Percentiles rank a stretch among this genome's conserved stretches.
Conservation (phyloP, 352 stramenopile genomes). For the Phytophthora litchii region DNA sequence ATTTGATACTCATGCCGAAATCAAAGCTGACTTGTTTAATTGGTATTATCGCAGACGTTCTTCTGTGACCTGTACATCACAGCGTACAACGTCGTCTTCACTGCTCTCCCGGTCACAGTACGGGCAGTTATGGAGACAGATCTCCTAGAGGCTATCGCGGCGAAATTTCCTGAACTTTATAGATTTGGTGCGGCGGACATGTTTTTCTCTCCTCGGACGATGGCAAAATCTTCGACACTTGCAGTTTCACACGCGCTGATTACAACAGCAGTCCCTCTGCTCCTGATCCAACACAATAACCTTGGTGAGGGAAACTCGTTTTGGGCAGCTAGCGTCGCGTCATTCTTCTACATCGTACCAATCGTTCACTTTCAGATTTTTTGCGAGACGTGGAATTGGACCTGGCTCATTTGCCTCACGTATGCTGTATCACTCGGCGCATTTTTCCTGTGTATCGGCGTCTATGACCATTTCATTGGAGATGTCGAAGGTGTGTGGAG, state of each 20-base stretch:
- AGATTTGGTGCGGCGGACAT: slow-evolving; percentile 59
- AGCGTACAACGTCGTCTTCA: slow-evolving; percentile 96
- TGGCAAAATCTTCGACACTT: slow-evolving; percentile 44
- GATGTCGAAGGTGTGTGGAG: slow-evolving; percentile 57
- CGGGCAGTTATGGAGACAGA: slow-evolving; percentile 82
- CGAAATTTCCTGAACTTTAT: slow-evolving; percentile 80
- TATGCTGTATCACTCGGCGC: slow-evolving; percentile 60
- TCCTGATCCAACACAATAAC: slow-evolving; percentile 51
- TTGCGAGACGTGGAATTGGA: slow-evolving; percentile 85
- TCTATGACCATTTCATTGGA: slow-evolving; percentile 62
- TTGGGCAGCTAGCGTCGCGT: slow-evolving; percentile 90
- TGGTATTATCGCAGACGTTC: slow-evolving; percentile 53
- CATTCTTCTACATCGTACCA: slow-evolving; percentile 94
- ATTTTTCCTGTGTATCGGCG: slow-evolving; percentile 52
- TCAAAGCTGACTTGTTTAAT: neutral
- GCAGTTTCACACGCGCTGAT: slow-evolving; percentile 68
- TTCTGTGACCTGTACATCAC: slow-evolving; percentile 87
- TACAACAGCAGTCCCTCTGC: slow-evolving; percentile 60
- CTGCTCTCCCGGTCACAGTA: slow-evolving; percentile 87
- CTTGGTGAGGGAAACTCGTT: slow-evolving; percentile 65
- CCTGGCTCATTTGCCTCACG: slow-evolving; percentile 39
- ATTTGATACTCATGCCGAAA: neutral
- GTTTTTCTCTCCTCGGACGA: slow-evolving; percentile 64
- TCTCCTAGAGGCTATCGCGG: slow-evolving; percentile 63
- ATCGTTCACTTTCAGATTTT: slow-evolving; percentile 92